Percentiles rank a stretch among this genome's conserved stretches.
Evolutionary conservation across 73 alveolate species (phyloP).

Genomic region (Paramecium biaurelia): DNA sequence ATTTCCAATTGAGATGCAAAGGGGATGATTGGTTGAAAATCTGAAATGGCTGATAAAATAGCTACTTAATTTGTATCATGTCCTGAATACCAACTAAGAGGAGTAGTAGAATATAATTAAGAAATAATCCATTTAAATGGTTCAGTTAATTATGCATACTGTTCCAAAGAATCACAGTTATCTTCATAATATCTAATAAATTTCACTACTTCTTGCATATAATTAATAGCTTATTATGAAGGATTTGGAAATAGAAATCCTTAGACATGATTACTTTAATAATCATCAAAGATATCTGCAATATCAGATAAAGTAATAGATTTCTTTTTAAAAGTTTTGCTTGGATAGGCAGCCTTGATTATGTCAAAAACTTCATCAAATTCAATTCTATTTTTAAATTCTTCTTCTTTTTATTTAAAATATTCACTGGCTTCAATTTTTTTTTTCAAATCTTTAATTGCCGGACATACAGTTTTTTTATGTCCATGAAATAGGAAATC

Average conservation of each 20-base stretch:
- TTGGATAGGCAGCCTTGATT: conserved; percentile 21
- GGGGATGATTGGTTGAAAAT: background rate
- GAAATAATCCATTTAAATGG: conserved; percentile 45
- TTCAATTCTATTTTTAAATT: background rate
- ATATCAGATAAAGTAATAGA: background rate
- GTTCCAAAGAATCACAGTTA: conserved; percentile 15
- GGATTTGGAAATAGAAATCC: conserved; percentile 30
- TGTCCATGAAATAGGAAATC: conserved; percentile 48
- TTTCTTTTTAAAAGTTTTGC: background rate
- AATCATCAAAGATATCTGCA: conserved; percentile 22
- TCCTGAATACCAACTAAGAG: conserved; percentile 53
- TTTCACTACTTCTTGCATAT: background rate
- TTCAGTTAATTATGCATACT: conserved; percentile 10
- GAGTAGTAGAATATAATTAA: background rate
- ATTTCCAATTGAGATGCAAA: conserved; percentile 34
- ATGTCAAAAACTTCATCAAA: conserved; percentile 41
- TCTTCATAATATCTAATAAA: conserved; percentile 18
- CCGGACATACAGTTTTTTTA: conserved; percentile 4
- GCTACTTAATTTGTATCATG: conserved; percentile 49
- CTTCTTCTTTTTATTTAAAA: background rate
- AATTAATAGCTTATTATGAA: background rate
- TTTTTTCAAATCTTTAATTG: background rate
- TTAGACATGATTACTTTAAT: background rate
- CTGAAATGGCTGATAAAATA: background rate
- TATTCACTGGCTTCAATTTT: background rate